Evolutionary conservation across 2,329 filamentous ascomycete species (phyloP), one percentile per base, ranked within the genome.

Genomic region (Juglanconis oblonga): DNA sequence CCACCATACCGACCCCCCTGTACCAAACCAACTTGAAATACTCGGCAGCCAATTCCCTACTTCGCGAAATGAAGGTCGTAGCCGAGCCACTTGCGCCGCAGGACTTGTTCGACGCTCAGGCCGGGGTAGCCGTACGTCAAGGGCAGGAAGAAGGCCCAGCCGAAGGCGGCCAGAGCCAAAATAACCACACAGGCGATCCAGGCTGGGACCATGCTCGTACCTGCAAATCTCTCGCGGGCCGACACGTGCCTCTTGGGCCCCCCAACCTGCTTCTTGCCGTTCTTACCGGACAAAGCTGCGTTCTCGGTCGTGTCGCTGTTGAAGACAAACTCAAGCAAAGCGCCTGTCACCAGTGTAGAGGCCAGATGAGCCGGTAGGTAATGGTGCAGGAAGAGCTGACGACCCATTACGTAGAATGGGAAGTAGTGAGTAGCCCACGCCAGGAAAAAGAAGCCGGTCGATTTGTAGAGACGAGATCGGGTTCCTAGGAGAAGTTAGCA

Each of bases 31-130:
- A 36, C 3, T 50, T n/a, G 29, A 36, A 4, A 35, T 14, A 3
- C 29, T 14, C 29, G 31, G 33, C 44, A 24, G 24, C 24, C 32
- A 29, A 24, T 29, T n/a, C 40, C 35, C 79, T 89, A 99, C 85
- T 99, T 99, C 62, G 95, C 95, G 80, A 99, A 99, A 79, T 99
- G 95, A 72, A 99, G 82, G 74, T 99, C 95, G 73, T 98, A 99
- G 65, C 91, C 90, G 66, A 99, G 82, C 94, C 94, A 98, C 81
- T 97, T 97, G 74, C 95, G 87, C 64, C 88, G 84, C 64, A 89
- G 77, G 35, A 99, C 90, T 72, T 92, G 81, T 11, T 88, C 85
- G 17, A 96, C 88, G 58, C 81, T 85, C 69, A 99, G 82, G 38
- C 94, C 94, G 4, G 95, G 95, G 73, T 91, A 93, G 57, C 95